These are phyloP conservation scores for Eucalyptus shirleyi DNA, from an alignment of 345 rosid species.

Conservation along the genomic window DNA sequence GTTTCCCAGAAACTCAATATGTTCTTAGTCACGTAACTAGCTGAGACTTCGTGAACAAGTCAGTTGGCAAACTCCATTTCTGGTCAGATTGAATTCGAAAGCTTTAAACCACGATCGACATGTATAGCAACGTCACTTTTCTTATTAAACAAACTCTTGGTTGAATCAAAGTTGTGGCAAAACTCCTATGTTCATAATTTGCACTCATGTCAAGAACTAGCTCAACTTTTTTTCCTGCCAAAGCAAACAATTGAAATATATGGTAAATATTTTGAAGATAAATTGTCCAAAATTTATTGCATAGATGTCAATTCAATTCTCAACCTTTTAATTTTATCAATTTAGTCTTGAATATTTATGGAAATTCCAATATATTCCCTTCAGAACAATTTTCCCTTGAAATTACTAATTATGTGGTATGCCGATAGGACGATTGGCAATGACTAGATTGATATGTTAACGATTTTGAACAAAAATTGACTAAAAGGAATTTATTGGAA, in stretches of 20 bases:
- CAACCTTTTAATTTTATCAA: background rate
- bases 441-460: rapidly evolving
- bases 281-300: background rate
- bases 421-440: rapidly evolving
- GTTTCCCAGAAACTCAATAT: background rate
- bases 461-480: rapidly evolving
- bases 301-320: rapidly evolving
- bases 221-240: background rate
- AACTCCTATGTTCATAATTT: background rate
- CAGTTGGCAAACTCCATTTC: background rate
- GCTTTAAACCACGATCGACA: background rate
- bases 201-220: background rate
- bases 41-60: background rate
- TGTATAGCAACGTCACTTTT: background rate
- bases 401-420: rapidly evolving
- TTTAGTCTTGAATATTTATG: background rate
- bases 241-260: background rate
- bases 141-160: background rate
- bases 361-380: background rate
- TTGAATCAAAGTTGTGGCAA: background rate
- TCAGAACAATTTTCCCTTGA: background rate
- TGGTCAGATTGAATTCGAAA: background rate
- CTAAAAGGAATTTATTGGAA: rapidly evolving
- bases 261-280: background rate
- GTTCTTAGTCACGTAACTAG: background rate